Percentiles rank a stretch among this genome's conserved stretches.
These are phyloP conservation scores for Globisporangium alternatum DNA, from an alignment of 352 stramenopile genomes.

Conservation along the genomic window DNA sequence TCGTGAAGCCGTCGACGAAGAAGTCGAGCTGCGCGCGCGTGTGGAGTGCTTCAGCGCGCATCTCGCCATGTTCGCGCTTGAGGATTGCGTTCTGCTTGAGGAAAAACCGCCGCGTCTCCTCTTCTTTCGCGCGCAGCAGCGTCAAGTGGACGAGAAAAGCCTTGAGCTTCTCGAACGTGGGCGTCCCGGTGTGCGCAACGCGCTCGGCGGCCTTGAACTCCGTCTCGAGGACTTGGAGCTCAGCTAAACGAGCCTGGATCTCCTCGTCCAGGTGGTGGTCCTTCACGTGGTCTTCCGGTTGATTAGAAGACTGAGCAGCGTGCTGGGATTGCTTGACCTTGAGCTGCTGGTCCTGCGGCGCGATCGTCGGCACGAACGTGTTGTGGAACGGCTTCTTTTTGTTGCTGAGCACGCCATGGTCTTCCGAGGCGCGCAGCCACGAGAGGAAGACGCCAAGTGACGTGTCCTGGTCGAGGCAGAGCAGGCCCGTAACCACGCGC, in stretches of 20 bases:
- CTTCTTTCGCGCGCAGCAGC: slow-evolving; percentile 52
- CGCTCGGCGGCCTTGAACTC: slow-evolving; percentile 67
- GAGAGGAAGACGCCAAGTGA: slow-evolving; percentile 64
- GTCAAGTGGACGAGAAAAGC: slow-evolving; percentile 62
- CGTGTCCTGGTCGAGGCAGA: slow-evolving; percentile 75
- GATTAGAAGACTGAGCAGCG: background rate
- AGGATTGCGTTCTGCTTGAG: slow-evolving; percentile 49
- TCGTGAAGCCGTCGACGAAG: slow-evolving; percentile 75
- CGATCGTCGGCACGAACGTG: slow-evolving; percentile 62
- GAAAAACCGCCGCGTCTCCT: slow-evolving; percentile 50
- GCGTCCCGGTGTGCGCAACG: slow-evolving; percentile 44
- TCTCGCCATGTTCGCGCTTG: slow-evolving; percentile 45
- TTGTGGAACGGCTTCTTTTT: slow-evolving; percentile 52
- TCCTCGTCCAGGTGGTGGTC: slow-evolving; percentile 63
- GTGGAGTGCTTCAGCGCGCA: slow-evolving; percentile 61
- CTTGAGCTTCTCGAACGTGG: slow-evolving; percentile 79
- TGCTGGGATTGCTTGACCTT: background rate
- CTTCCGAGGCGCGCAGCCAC: slow-evolving; percentile 43
- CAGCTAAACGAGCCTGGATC: slow-evolving; percentile 33
- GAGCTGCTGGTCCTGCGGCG: slow-evolving; percentile 11
- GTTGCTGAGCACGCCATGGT: slow-evolving; percentile 25
- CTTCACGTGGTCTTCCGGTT: slow-evolving; percentile 26
- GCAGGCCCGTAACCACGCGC: slow-evolving; percentile 50
- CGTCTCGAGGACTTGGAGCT: slow-evolving; percentile 45
- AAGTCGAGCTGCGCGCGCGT: slow-evolving; percentile 69